Evolutionary conservation across 805 yeast species (phyloP), one percentile per base, ranked within the genome.

Genomic region (Spathaspora gorwiae): DNA sequence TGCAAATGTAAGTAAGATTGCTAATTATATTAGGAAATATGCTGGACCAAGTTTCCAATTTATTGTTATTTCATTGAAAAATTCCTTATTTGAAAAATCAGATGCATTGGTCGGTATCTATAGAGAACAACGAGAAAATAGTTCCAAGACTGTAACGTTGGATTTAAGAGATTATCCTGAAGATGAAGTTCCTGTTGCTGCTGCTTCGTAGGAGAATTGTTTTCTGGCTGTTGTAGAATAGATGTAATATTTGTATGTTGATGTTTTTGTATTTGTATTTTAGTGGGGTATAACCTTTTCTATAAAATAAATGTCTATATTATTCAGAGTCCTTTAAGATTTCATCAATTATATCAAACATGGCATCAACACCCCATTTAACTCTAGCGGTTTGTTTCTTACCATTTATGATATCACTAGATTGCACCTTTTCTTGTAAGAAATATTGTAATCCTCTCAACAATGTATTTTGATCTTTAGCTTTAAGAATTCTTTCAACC

Each of bases 51-150:
- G 79, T 37, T 81, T 88, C 61, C 99, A 94, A 60, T 89, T 92
- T 56, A 89, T 94, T 61, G 96, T 94, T 38, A 94, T 94, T 49
- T 86, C 96, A 37, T 76, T 94, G 64, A 94, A 92, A 65, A 89
- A 85, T 56, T 79, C 87, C 1, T 72, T 94, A 57, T 94, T 86
- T 64, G 96, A 90, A 59, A 81, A 81, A 55, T 87, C 96, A 7
- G 96, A 89, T 58, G 83, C 96, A 0, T 72, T 94, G 46, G 96
- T 94, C 5, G 99, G 99, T 30, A 90, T 94, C 42, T 90, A 87
- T 68, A 75, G 95, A 51, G 94, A 87, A 48, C 95, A 86, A 54
- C 66, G 69, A 7, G 78, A 80, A 43, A 87, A 86, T 55, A 76
- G 88, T 40, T 85, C 95, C 4, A 79, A 74, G 52, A 82, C 89